Conservation (phyloP, 352 stramenopile genomes). For the Phytophthora pseudosyringae region DNA sequence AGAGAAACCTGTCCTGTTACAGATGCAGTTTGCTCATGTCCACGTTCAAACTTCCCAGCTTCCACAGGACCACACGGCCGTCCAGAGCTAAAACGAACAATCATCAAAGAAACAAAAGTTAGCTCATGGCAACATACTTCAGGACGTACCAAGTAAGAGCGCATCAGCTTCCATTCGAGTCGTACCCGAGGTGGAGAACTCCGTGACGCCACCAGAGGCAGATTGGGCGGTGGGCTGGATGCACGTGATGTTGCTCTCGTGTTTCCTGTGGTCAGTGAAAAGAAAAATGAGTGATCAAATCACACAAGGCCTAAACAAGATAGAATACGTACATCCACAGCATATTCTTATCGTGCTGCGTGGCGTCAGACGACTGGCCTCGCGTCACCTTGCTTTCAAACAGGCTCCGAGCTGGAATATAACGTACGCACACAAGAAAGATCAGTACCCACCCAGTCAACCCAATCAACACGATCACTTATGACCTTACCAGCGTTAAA, state of each 20-base stretch:
- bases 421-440: background rate
- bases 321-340: constrained; percentile 76
- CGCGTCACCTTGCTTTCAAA: constrained; percentile 89
- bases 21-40: constrained; percentile 84
- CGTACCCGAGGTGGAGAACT: constrained; percentile 87
- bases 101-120: background rate
- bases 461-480: background rate
- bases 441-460: background rate
- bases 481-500: constrained; percentile 65
- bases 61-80: constrained; percentile 83
- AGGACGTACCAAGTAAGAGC: background rate
- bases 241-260: constrained; percentile 87
- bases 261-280: constrained; percentile 56
- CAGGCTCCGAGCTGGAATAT: constrained; percentile 62
- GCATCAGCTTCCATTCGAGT: background rate
- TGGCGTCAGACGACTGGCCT: constrained; percentile 85
- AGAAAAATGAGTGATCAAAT: background rate
- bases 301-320: background rate
- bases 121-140: background rate
- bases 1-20: constrained; percentile 38
- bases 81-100: constrained; percentile 65
- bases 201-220: constrained; percentile 60
- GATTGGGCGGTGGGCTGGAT: constrained; percentile 72
- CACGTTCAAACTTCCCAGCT: constrained; percentile 72
- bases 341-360: constrained; percentile 77